phyloP scores from a whole-genome alignment of 2,329 filamentous ascomycete species.

The Cryphonectria naterciae region DNA sequence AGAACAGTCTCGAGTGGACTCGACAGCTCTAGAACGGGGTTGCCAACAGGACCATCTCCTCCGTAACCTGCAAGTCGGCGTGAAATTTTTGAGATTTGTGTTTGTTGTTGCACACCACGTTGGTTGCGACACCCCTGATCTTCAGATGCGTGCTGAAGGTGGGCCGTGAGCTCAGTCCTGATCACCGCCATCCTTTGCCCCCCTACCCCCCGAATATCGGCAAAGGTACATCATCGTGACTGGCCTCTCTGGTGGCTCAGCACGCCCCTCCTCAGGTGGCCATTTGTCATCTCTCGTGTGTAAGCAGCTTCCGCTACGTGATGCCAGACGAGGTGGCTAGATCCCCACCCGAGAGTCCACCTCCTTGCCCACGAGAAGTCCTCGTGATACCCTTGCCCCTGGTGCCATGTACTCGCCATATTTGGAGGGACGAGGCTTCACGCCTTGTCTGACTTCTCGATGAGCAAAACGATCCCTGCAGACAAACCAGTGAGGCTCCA shows the following conservation, averaged over 20 bases:
- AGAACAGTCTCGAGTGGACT: not conserved
- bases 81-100: not conserved
- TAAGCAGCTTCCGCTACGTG: not conserved
- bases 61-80: not conserved
- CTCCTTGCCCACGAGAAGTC: not conserved
- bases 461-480: not conserved
- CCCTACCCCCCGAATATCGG: not conserved
- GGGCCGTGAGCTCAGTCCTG: not conserved
- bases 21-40: not conserved
- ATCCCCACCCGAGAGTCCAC: not conserved
- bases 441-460: not conserved
- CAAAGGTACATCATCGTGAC: not conserved
- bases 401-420: not conserved
- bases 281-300: slow-evolving; percentile 1
- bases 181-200: not conserved
- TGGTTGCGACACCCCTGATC: not conserved
- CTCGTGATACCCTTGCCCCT: not conserved
- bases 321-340: not conserved
- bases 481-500: slow-evolving; percentile 5
- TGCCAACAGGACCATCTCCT: not conserved
- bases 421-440: not conserved
- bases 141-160: not conserved
- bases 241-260: not conserved
- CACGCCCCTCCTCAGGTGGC: not conserved
- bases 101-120: not conserved